Evolutionary conservation across 2,329 filamentous ascomycete species (phyloP).

Genomic region (Aspergillus calidoustus): DNA sequence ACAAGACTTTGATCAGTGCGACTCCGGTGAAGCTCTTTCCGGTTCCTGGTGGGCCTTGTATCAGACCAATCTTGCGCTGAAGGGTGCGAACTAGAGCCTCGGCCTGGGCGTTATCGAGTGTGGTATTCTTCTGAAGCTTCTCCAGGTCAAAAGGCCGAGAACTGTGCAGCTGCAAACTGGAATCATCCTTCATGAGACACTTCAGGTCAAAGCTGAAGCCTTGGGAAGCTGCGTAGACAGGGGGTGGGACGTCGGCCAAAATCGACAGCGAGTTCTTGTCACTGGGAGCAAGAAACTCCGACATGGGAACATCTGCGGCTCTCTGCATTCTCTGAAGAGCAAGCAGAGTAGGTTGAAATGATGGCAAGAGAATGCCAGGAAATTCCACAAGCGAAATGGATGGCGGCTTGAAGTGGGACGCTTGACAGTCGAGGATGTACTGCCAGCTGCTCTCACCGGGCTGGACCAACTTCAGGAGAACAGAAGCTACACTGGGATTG

Average conservation of each 20-base stretch:
- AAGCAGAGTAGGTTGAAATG: conserved; percentile 62
- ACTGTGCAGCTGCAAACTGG: conserved; percentile 24
- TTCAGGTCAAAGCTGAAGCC: conserved; percentile 54
- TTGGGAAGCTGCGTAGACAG: conserved; percentile 55
- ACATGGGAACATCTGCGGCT: conserved; percentile 54
- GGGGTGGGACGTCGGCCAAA: conserved; percentile 40
- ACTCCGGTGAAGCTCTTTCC: conserved; percentile 36
- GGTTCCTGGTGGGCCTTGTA: conserved; percentile 37
- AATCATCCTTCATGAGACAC: conserved; percentile 32
- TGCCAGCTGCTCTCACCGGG: conserved; percentile 27
- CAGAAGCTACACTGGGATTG: conserved; percentile 31
- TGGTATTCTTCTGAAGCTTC: conserved; percentile 23
- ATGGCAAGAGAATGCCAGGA: conserved; percentile 61
- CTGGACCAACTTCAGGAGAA: conserved; percentile 36
- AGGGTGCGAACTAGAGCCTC: conserved; percentile 25
- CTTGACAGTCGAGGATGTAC: conserved; percentile 25
- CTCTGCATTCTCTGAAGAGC: conserved; percentile 60
- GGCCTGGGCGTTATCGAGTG: conserved; percentile 29
- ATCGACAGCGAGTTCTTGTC: conserved; percentile 31
- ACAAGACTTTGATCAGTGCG: conserved; percentile 32
- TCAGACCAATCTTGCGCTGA: conserved; percentile 26
- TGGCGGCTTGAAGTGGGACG: neutral
- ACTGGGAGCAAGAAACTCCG: conserved; percentile 45
- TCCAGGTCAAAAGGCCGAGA: conserved; percentile 23
- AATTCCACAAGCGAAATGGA: conserved; percentile 60